A percentile compares a stretch with the other conserved stretches of the same genome.
Evolutionary conservation across 2,329 filamentous ascomycete genomes (phyloP).

Genomic region (Botrytis tulipae): DNA sequence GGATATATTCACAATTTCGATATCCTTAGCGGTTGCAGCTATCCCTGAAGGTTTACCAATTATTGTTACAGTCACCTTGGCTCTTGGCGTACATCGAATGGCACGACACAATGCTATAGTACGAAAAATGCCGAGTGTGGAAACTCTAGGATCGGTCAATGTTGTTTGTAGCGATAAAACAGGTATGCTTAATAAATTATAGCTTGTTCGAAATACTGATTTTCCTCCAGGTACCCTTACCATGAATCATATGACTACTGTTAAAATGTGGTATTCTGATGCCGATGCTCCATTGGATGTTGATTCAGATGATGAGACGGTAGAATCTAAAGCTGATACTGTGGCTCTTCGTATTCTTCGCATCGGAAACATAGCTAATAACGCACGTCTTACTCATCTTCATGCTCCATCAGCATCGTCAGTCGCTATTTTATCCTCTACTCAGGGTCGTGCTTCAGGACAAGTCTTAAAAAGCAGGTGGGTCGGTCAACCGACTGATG

Average conservation of each 20-base stretch:
- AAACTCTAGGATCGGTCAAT: conserved; percentile 97
- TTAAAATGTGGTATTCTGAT: conserved; percentile 94
- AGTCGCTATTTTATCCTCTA: conserved; percentile 82
- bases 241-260: conserved; percentile 97
- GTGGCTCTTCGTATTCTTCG: conserved; percentile 79
- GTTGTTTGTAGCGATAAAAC: conserved; percentile 99
- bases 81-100: conserved; percentile 94
- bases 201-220: conserved; percentile 28
- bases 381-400: conserved; percentile 74
- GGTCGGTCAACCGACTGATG: conserved; percentile 95
- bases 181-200: conserved; percentile 46
- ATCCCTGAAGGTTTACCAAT: conserved; percentile 96
- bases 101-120: conserved; percentile 94
- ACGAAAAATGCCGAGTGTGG: conserved; percentile 90
- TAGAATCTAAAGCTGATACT: conserved; percentile 62
- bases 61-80: conserved; percentile 95
- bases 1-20: conserved; percentile 96
- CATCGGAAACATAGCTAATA: conserved; percentile 95
- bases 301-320: conserved; percentile 53
- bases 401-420: conserved; percentile 69
- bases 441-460: conserved; percentile 58
- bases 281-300: conserved; percentile 48
- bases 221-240: conserved; percentile 71
- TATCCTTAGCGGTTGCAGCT: conserved; percentile 91
- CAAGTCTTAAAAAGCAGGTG: conserved; percentile 75